Evolutionary conservation across 164 flowering plant species (phyloP), one percentile per base, ranked within the genome.

Genomic region (Buxus sempervirens): DNA sequence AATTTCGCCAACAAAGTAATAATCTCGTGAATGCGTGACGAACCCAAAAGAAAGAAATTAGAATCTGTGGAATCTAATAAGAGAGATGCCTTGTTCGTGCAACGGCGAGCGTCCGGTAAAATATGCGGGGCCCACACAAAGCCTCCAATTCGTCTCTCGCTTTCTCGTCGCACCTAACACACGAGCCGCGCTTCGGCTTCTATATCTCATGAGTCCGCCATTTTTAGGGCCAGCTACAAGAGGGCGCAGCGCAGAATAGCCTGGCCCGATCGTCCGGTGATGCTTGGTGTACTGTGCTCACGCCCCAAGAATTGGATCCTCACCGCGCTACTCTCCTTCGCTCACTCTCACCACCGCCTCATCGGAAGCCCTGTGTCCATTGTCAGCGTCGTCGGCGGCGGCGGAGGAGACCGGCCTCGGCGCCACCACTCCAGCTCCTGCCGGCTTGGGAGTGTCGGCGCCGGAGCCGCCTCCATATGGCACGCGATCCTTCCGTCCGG

Each of bases 271-370:
- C 36, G 56, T 59, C 67, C 80, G 77, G 84, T 84, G 82, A 88
- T 88, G 93, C 88, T 86, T 42, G 88, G 83, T 5, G 81, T 78
- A 66, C 81, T 89, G 67, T 87, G 86, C 68, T 82, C 84, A 48
- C 95, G 90, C 60, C 85, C 80, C 58, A 87, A 83, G 85, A 83
- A 85, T 73, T 81, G 87, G 88, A 76, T 77, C 60, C 62, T 82
- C 64, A 36, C 80, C 25, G 70, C 86, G 10, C 74, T 81, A 20
- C n/a, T n/a, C n/a, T 74, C 78, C 48, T 62, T 70, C 74, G 32
- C 68, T 58, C 70, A 71, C 79, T 55, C 80, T 32, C 82, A 42
- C 27, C 64, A 65, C 23, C 73, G 82, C 48, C 70, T 74, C 42
- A 21, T 61, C 16, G 63, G 25, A n/a, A 68, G 66, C 16, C 71